Base-by-base conservation (phyloP, 179 eudicot genomes). In the Camellia oleifera region DNA sequence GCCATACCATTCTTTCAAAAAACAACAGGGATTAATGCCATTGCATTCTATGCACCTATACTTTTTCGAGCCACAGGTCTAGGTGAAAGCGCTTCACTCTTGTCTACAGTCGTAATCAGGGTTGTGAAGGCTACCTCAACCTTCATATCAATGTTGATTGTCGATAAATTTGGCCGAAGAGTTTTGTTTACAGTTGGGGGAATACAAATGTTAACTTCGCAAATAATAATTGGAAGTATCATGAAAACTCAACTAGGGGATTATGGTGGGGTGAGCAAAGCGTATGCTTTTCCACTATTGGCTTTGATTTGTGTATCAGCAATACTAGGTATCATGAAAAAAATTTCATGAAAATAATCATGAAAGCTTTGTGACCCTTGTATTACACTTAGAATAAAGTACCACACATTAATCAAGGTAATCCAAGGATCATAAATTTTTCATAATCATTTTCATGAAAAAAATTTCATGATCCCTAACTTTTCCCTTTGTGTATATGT, bases 21-120 rank as follows among this genome's bases (percentile, higher is more conserved):
- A 50, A 77, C 77, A 11, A 85, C 85, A 2, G 88, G 88, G 7
- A 85, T 85, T 79, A 85, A 82, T 64, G 81, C 82, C n/a, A 82
- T 85, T 52, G 23, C 77, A 14, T 85, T 85, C 82, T 85, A 82
- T 45, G 88, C 88, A 8, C 88, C 85, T 10, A 20, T 80, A 0
- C 77, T 85, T 13, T 85, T 85, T 18, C 18, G 82, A 44, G 79
- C 87, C 15, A 72, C 81, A 46, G 84, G 87, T 5, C 77, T 79
- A 48, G 84, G 84, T 1, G 86, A 77, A 60, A 85, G 87, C 66
- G 83, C 87, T 57, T 76, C 85, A 0, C 85, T 85, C 2, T 15
- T 85, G 79, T 82, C 85, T 11, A 60, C 85, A 6, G 75, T 73
- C 3, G 79, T 79, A 23, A 77, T 77, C 0, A 79, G 85, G 3